Evolutionary conservation across 192 early-diverging fungal genomes (phyloP), one percentile per base, ranked within the genome.

Genomic region (Coemansia sp.): DNA sequence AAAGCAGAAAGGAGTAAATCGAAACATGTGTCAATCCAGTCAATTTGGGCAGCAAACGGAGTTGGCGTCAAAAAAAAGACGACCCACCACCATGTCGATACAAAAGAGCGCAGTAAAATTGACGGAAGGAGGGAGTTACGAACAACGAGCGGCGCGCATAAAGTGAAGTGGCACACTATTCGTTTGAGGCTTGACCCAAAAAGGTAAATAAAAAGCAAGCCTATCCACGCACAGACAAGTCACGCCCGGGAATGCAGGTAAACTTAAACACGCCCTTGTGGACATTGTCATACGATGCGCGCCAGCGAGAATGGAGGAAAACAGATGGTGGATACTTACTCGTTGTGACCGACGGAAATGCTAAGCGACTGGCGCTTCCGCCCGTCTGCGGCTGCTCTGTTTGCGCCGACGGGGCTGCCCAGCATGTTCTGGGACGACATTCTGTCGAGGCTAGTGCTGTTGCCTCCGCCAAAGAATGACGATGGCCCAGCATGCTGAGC

Each of bases 361-460:
- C 71, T 76, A 36, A 83, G 72, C 66, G 80, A 74, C 75, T 83
- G 80, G 24, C 66, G 75, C 63, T 74, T 73, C 30, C 80, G 67
- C 12, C 58, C 68, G 45, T 38, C 20, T 4, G 39, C 57, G 23
- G 59, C 57, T 18, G 59, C 58, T 59, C 71, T 67, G 58, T 56
- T 57, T 10, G 64, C 23, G 26, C 33, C 11, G 33, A 52, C 59
- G 23, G 80, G 67, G 38, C 75, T 74, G 59, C 66, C 53, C 60
- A 68, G 67, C 38, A 64, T 39, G 39, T 66, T 70, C 24, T 52
- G 33, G 34, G 30, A 38, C 15, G 57, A 9, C 20, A 38, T 36
- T 6, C 35, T 34, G 9, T 36, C 30, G 57, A n/a, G 5, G 35
- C 16, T 18, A 4, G 1, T 33, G 33, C 16, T 12, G 55, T 23